Conservation (phyloP, 73 alveolate species). For the Durusdinium trenchii region DNA sequence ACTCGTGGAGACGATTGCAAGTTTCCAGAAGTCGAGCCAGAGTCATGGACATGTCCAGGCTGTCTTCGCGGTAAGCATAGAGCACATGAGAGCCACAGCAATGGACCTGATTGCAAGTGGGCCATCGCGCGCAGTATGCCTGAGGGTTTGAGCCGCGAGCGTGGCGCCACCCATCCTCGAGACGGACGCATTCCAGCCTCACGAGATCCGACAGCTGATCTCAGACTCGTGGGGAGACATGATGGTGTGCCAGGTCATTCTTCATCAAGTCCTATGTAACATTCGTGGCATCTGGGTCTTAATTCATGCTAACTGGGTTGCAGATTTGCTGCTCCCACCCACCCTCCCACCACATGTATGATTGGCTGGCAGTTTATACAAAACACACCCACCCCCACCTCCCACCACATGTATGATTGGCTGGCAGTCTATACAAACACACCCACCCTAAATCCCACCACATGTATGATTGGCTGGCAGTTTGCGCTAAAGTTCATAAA, state of each 20-base stretch:
- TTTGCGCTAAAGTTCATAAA: no score
- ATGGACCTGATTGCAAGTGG: slow-evolving; percentile 6
- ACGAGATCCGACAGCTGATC: neutral
- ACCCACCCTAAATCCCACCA: no score
- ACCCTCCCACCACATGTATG: no score
- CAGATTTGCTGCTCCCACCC: no score
- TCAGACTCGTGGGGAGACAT: neutral
- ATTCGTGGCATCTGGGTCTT: no score
- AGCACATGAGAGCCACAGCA: neutral
- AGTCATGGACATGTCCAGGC: neutral
- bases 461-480: no score
- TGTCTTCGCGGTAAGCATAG: neutral
- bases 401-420: neutral
- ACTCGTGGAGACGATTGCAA: neutral
- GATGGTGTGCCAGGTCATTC: neutral
- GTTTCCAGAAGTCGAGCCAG: neutral
- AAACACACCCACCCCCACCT: neutral
- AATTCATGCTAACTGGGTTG: no score
- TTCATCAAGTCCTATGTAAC: neutral
- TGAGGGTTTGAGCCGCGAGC: neutral
- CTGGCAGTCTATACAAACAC: no score
- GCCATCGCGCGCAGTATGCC: neutral
- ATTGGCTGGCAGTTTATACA: neutral
- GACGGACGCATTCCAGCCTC: slow-evolving; percentile 43
- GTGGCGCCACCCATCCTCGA: neutral